Percentiles rank a stretch among this genome's conserved stretches.
Evolutionary conservation across 2,329 filamentous ascomycete species (phyloP).

Genomic region (Arthrobotrys sphaeroides): DNA sequence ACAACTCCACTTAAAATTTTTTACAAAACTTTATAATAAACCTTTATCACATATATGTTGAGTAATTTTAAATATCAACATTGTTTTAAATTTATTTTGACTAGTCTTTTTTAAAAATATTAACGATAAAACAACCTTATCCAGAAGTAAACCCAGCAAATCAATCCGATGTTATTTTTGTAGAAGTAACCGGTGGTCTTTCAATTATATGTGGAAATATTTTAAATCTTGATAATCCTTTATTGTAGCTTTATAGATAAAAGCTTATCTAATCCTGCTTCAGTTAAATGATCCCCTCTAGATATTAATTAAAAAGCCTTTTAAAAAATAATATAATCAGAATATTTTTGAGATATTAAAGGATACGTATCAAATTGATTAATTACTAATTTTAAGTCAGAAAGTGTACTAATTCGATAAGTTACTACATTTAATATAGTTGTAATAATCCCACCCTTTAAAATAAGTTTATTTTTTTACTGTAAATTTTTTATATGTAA

Average conservation of each 20-base stretch:
- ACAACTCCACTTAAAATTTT: not conserved
- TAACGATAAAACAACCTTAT: conserved; percentile 23
- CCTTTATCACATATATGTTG: conserved; percentile 20
- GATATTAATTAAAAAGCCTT: conserved; percentile 27
- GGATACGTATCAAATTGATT: conserved; percentile 16
- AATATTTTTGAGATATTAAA: conserved; percentile 17
- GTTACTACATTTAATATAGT: conserved; percentile 10
- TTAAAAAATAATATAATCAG: conserved; percentile 16
- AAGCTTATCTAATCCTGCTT: conserved; percentile 8
- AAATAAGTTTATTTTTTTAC: conserved; percentile 27
- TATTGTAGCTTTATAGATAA: conserved; percentile 13
- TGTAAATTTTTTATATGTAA: not conserved
- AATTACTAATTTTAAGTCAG: conserved; percentile 18
- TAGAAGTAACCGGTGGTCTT: conserved; percentile 19
- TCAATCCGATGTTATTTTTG: conserved; percentile 15
- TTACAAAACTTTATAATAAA: conserved; percentile 17
- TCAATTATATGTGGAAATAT: conserved; percentile 24
- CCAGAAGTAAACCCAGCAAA: conserved; percentile 29
- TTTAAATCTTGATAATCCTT: conserved; percentile 13
- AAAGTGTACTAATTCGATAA: conserved; percentile 12
- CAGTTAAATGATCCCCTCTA: conserved; percentile 29
- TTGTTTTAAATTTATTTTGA: conserved; percentile 9
- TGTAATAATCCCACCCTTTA: not conserved
- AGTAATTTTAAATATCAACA: conserved; percentile 27
- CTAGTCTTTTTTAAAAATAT: conserved; percentile 12